Percentiles rank a stretch among this genome's conserved stretches.
phyloP scores from a whole-genome alignment of 1,284 basidiomycete genomes.

The Tilletia caries region DNA sequence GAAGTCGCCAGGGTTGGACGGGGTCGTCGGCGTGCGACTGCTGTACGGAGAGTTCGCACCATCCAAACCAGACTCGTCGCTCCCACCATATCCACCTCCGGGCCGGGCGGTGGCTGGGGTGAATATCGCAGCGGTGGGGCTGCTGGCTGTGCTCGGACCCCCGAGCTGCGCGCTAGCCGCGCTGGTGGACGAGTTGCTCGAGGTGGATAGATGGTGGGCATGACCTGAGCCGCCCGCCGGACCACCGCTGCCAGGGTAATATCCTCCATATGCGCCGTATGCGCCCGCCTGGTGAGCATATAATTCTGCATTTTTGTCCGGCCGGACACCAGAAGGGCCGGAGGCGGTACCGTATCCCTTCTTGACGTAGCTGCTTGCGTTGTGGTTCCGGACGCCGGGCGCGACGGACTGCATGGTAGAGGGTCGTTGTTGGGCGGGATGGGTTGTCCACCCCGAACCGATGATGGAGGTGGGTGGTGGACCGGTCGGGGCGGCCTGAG shows the following conservation, averaged over 20 bases:
- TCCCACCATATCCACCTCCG: background rate
- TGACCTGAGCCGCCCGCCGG: constrained; percentile 20
- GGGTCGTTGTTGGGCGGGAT: constrained; percentile 2
- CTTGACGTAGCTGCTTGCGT: constrained; percentile 8
- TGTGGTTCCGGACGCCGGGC: background rate
- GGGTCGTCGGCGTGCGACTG: constrained; percentile 2
- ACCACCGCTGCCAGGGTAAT: background rate
- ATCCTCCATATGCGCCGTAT: background rate
- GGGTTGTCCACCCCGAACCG: background rate
- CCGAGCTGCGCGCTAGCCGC: constrained; percentile 24
- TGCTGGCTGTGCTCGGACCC: background rate
- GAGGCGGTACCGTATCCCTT: background rate
- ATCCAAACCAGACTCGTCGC: constrained; percentile 8
- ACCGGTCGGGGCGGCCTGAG: background rate
- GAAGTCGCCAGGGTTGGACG: constrained; percentile 1
- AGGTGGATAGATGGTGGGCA: constrained; percentile 35
- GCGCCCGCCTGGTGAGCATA: constrained; percentile 13
- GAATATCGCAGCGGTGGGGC: background rate
- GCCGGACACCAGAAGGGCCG: background rate
- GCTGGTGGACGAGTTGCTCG: constrained; percentile 28
- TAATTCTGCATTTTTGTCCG: background rate
- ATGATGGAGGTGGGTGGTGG: background rate
- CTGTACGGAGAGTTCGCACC: constrained; percentile 1
- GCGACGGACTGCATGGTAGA: background rate
- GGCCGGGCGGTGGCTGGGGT: background rate